Evolutionary conservation across 192 early-diverging fungal species (phyloP), one percentile per base, ranked within the genome.

Genomic region (Gaertneriomyces sp.): DNA sequence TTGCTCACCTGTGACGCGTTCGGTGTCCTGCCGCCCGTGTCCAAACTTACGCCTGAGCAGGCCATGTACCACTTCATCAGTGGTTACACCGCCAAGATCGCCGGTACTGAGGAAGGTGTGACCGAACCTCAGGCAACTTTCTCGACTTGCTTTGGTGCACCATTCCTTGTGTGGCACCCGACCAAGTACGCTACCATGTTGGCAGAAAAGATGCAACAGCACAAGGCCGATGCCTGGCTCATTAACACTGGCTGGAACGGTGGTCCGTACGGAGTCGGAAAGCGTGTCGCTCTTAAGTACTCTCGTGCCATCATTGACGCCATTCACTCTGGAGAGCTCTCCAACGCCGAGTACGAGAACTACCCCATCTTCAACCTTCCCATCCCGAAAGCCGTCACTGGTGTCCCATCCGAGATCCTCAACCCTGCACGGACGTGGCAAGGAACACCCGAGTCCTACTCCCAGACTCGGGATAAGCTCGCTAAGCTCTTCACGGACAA

Each of bases 191-290:
- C 95, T 45, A 86, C 86, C 72, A 95, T 96, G 93, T 85, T 98
- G 58, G 96, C 96, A 6, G 85, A 91, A 44, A 96, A 98, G 88
- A 95, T 98, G 82, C 78, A 88, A 62, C 42, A 85, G 54, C 88
- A 96, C 81, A 81, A 85, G 74, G 90, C 89, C 57, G 78, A 90
- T 78, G 93, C 90, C 55, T 98, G 93, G 93, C 57, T 84, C 45
- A 89, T 96, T 85, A 98, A 96, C 87, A 96, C 94, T 63, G 94
- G 93, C 63, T 96, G 92, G 96, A 93, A 85, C 72, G 93, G 96
- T 76, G 96, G 96, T 59, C 83, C 82, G 51, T 93, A 94, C 75
- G 93, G 92, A 63, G 73, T 79, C 40, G 94, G 93, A 55, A 88
- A 93, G 83, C 90, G 96, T 42, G 93, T 94, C 66, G 80, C 93